Percentiles rank a stretch among this genome's conserved stretches.
These are phyloP conservation scores for Zymoseptoria tritici DNA, from an alignment of 2,329 filamentous ascomycete species.

Conservation along the genomic window DNA sequence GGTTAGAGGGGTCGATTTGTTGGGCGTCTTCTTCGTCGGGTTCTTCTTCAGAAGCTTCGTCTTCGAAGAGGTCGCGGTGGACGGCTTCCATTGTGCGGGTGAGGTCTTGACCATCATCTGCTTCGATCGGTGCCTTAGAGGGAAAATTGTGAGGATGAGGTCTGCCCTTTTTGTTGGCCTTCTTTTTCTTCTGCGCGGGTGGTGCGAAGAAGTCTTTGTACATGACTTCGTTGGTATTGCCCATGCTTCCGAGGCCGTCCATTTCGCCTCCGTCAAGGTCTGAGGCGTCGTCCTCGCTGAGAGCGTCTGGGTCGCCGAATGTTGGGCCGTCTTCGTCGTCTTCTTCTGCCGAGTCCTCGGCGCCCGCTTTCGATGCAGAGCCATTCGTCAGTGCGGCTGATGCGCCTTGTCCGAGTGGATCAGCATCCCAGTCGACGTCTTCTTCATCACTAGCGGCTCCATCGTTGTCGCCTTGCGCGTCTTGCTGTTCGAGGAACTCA, in stretches of 20 bases:
- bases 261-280: slow-evolving; percentile 51
- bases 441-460: slow-evolving; percentile 75
- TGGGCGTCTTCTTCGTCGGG: slow-evolving; percentile 58
- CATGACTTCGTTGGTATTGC: slow-evolving; percentile 80
- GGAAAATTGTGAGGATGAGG: slow-evolving; percentile 49
- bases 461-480: slow-evolving; percentile 68
- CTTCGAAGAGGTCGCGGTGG: slow-evolving; percentile 83
- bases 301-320: slow-evolving; percentile 73
- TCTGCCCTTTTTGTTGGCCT: slow-evolving; percentile 49
- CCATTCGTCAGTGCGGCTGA: slow-evolving; percentile 30
- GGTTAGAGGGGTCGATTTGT: slow-evolving; percentile 57
- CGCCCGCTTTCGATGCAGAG: slow-evolving; percentile 27
- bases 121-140: slow-evolving; percentile 31
- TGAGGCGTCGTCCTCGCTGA: slow-evolving; percentile 55
- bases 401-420: slow-evolving; percentile 51
- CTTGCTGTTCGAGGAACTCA: slow-evolving; percentile 80
- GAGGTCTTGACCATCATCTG: slow-evolving; percentile 58
- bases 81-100: slow-evolving; percentile 80
- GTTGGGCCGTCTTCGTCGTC: slow-evolving; percentile 73
- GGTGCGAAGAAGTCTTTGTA: slow-evolving; percentile 93
- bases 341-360: slow-evolving; percentile 38
- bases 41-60: slow-evolving; percentile 60
- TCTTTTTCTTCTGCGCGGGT: slow-evolving; percentile 61
- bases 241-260: slow-evolving; percentile 45
- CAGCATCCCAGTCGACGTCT: slow-evolving; percentile 76